Percentiles rank a stretch among this genome's conserved stretches.
phyloP scores from a whole-genome alignment of 768 basidiomycete genomes.

The Psilocybe sp. region DNA sequence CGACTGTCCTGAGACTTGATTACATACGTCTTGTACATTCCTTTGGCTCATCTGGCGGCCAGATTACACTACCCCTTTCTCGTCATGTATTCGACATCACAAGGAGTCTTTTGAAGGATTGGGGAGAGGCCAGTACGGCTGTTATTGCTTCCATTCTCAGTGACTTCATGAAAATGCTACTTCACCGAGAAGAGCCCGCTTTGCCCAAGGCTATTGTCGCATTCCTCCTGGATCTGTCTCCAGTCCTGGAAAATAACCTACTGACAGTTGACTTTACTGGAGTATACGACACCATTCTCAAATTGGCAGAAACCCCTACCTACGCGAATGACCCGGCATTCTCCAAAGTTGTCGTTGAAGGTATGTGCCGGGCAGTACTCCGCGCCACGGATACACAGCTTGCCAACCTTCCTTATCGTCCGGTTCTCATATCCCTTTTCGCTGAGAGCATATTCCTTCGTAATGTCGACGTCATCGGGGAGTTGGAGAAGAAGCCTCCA shows the following conservation, averaged over 20 bases:
- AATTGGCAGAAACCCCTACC: slow-evolving; percentile 39
- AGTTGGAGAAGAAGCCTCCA: slow-evolving; percentile 53
- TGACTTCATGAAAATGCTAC: slow-evolving; percentile 45
- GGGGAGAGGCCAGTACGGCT: slow-evolving; percentile 29
- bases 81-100: slow-evolving; percentile 53
- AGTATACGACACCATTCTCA: slow-evolving; percentile 48
- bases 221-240: slow-evolving; percentile 53
- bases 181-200: slow-evolving; percentile 44
- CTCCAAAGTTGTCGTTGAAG: slow-evolving; percentile 39
- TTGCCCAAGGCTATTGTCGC: slow-evolving; percentile 46
- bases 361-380: slow-evolving; percentile 45
- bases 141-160: slow-evolving; percentile 50
- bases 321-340: slow-evolving; percentile 56
- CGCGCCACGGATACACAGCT: slow-evolving; percentile 40
- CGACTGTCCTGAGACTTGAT: slow-evolving; percentile 59
- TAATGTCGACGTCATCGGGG: slow-evolving; percentile 49
- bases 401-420: slow-evolving; percentile 37
- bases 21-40: slow-evolving; percentile 54
- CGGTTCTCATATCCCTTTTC: slow-evolving; percentile 37
- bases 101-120: slow-evolving; percentile 55
- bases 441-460: slow-evolving; percentile 45
- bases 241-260: slow-evolving; percentile 51
- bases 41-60: slow-evolving; percentile 51
- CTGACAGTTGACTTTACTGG: slow-evolving; percentile 54
- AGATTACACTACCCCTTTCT: slow-evolving; percentile 36